phyloP scores from a whole-genome alignment of 2,329 filamentous ascomycete species.

The Dryadomyces sulphureus region DNA sequence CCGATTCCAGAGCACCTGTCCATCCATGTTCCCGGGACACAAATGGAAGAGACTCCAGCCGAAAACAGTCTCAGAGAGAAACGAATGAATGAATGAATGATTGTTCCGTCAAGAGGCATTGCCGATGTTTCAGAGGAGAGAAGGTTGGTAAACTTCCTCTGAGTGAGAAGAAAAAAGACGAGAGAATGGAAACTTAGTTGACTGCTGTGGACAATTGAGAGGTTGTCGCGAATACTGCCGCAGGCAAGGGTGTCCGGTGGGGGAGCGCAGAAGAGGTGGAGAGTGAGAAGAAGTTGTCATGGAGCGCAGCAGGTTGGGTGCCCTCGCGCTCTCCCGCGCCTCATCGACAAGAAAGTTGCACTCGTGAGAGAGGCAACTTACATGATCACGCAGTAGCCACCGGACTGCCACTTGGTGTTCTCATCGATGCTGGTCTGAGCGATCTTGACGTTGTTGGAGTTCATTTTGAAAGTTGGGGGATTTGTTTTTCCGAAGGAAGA shows the following conservation, averaged over 20 bases:
- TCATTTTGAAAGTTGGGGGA: slow-evolving; percentile 3
- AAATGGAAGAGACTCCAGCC: not conserved
- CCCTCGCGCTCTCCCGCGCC: not conserved
- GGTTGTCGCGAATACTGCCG: not conserved
- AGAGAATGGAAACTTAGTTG: not conserved
- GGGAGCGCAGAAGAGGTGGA: not conserved
- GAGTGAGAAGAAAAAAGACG: not conserved
- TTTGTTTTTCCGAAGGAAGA: not conserved
- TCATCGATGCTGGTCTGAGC: not conserved
- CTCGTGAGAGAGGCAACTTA: not conserved
- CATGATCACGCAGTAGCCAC: slow-evolving; percentile 5
- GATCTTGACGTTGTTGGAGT: slow-evolving; percentile 1
- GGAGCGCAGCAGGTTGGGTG: not conserved
- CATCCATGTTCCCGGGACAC: not conserved
- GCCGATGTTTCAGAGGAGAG: not conserved
- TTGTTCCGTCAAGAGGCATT: not conserved
- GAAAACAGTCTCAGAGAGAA: not conserved
- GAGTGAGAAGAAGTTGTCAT: not conserved
- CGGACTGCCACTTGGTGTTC: not conserved
- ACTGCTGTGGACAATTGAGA: not conserved
- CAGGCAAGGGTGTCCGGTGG: not conserved
- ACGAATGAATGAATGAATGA: not conserved
- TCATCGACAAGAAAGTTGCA: not conserved
- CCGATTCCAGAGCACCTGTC: not conserved
- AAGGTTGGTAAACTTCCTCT: not conserved